phyloP scores from a whole-genome alignment of 208 protist species.

The Trypanosoma vivax region DNA sequence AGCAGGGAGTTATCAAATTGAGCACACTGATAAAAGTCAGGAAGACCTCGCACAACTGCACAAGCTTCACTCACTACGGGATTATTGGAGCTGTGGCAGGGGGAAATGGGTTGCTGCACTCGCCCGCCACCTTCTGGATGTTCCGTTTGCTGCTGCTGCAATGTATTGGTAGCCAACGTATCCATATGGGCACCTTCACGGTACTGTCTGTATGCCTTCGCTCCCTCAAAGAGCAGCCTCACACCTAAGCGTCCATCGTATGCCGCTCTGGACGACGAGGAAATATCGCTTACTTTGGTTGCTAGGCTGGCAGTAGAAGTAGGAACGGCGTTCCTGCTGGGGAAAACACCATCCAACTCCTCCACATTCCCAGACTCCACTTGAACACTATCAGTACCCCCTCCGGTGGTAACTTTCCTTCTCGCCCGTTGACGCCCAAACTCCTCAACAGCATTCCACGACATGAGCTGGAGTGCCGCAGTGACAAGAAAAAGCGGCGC shows the following conservation, averaged over 20 bases:
- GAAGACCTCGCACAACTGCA: constrained; percentile 30
- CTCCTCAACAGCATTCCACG: constrained; percentile 67
- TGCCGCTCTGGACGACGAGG: neutral
- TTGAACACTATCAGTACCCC: neutral
- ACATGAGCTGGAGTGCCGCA: constrained; percentile 74
- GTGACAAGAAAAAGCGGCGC: constrained; percentile 72
- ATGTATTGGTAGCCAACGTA: neutral
- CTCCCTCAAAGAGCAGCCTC: constrained; percentile 41
- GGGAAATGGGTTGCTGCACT: neutral
- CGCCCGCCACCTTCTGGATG: neutral
- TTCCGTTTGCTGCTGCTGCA: neutral
- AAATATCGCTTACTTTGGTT: neutral
- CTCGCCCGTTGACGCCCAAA: neutral
- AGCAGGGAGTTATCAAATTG: constrained; percentile 68
- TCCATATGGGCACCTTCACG: constrained; percentile 61
- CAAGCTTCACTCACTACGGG: constrained; percentile 16
- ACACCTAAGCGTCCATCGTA: constrained; percentile 15
- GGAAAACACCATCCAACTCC: no score
- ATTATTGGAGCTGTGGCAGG: no score
- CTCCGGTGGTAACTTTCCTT: neutral
- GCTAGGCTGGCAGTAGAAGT: neutral
- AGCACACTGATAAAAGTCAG: constrained; percentile 87
- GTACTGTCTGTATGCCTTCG: constrained; percentile 50
- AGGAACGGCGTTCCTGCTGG: no score
- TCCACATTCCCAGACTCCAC: neutral